Evolutionary conservation across 2,329 filamentous ascomycete species (phyloP), one percentile per base, ranked within the genome.

Genomic region (Eutypella sp.): DNA sequence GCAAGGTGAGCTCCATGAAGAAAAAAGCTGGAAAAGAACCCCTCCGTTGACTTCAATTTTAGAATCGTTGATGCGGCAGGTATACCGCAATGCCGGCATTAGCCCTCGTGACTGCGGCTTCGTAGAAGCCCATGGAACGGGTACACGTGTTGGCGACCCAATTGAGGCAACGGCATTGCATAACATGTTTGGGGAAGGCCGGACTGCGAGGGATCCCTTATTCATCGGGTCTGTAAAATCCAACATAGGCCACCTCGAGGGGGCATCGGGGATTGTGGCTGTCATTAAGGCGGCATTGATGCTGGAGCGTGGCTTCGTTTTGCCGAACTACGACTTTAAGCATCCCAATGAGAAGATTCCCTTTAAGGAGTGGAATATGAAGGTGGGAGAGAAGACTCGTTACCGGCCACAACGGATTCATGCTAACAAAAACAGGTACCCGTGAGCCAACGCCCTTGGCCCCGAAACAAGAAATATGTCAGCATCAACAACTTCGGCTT

Each of bases 121-220:
- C 46, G 65, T 74, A 8, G 76, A 82, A 52, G 73, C 73, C 3
- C 78, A 82, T 54, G 77, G 76, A 16, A 80, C 78, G 0, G 78
- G 77, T 6, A 82, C 78, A 16, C 66, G 66, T 31, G 71, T 72
- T 2, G 79, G 79, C 2, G 78, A 82, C 48, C 76, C 76, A 0
- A 70, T 74, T n/a, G 78, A 82, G 49, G 72, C 73, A 1, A 64
- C 60, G 10, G 75, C 73, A 3, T 69, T 80, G 27, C 59, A 67
- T 33, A 65, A 66, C 8, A 68, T 74, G 0, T 69, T 77, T 23
- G 64, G 67, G 5, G 47, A 59, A 18, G 64, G 65, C 4, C 65
- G 70, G 9, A 65, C 67, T 19, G 57, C 63, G n/a, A 60, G 67
- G n/a, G 59, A 65, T 37, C 72, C 70, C 4, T 52, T 74, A 8